Evolutionary conservation across 129 eudicot genomes (phyloP), one percentile per base, ranked within the genome.

Genomic region (Glebionis coronaria): DNA sequence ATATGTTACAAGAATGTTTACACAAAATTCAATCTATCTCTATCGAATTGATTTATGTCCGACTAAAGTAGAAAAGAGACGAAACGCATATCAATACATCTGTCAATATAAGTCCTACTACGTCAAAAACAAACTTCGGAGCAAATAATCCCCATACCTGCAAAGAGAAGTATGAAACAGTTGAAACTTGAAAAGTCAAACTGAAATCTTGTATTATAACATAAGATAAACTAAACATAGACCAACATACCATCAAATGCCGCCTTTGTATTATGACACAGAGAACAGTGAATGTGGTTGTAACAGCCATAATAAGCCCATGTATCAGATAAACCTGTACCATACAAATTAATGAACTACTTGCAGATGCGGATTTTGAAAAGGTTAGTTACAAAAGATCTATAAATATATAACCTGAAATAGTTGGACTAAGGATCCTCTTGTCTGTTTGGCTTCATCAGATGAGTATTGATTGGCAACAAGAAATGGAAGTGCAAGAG

Each of bases 121-220:
- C 93, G 49, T 93, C 99, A 45, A 93, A 93, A 35, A 93, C 95
- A 63, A 84, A 93, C 62, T 93, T 93, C 9, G 97, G 99, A 68
- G 99, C 97, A 73, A 93, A 93, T 72, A 93, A 77, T 47, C 99
- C 99, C 99, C 99, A 93, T 0, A 93, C 99, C 97, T 88, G 88
- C 78, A 73, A n/a, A 49, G 0, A 20, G 2, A 60, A 12, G 20
- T 14, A 53, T 19, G 12, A 44, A 56, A 42, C 40, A 51, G 18
- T 12, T 16, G 20, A 64, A n/a, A 55, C 57, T 12, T 56, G 11
- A 53, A 65, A 47, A 16, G 38, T 51, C 52, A 28, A 12, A 52
- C 14, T 3, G 10, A 19, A 11, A 61, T 12, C 9, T 10, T 21
- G 4, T 16, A 20, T 63, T 21, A 25, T 27, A 54, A 21, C 56